Conservation (phyloP, 768 basidiomycete genomes). For the Trametes coccinea region DNA sequence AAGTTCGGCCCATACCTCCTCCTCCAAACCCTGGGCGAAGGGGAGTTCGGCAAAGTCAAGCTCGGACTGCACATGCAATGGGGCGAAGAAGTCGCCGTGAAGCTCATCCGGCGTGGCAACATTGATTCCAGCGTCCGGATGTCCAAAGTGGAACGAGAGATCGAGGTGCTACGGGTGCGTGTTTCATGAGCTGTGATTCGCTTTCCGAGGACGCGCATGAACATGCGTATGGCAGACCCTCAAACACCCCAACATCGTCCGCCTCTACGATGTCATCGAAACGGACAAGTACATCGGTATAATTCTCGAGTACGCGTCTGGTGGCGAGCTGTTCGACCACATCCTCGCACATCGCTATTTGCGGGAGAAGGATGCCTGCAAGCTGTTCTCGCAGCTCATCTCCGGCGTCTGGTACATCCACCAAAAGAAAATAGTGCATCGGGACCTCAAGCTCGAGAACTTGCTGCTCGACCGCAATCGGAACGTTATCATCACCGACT, state of each 20-base stretch:
- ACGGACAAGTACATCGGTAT: constrained; percentile 99
- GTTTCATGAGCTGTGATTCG: constrained; percentile 9
- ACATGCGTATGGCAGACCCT: constrained; percentile 56
- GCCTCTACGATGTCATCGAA: constrained; percentile 97
- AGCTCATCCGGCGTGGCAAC: constrained; percentile 91
- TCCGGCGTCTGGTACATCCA: constrained; percentile 99
- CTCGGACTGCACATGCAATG: constrained; percentile 91
- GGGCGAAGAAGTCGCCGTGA: constrained; percentile 99
- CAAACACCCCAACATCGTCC: constrained; percentile 97
- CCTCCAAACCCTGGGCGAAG: constrained; percentile 95
- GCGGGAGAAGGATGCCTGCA: constrained; percentile 90
- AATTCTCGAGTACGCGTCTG: constrained; percentile 97
- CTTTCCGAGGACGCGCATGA: constrained; percentile 23
- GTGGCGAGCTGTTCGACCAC: constrained; percentile 98
- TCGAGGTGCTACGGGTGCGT: constrained; percentile 91
- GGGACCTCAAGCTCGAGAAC: constrained; percentile 98
- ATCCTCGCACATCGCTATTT: constrained; percentile 97
- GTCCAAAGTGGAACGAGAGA: constrained; percentile 96
- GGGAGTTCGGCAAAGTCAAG: constrained; percentile 99
- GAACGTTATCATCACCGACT: constrained; percentile 99
- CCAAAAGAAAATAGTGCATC: constrained; percentile 98
- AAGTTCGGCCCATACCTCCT: constrained; percentile 96
- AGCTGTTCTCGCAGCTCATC: constrained; percentile 96
- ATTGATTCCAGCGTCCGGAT: constrained; percentile 84
- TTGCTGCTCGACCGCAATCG: constrained; percentile 94